Percentiles rank a stretch among this genome's conserved stretches.
These are phyloP conservation scores for Pisolithus albus DNA, from an alignment of 768 basidiomycete species.

Conservation along the genomic window DNA sequence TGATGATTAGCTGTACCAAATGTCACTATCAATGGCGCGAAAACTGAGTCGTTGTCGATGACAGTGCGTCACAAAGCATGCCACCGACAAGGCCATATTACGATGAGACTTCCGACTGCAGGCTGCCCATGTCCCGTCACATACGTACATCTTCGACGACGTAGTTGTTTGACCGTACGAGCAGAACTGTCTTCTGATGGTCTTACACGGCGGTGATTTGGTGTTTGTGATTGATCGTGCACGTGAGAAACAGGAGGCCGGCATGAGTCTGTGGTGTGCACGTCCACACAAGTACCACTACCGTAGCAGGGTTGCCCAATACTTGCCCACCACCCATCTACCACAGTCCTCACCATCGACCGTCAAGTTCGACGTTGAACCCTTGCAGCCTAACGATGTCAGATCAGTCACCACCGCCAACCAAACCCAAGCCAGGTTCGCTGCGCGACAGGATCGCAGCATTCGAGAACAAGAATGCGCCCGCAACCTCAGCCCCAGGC, in stretches of 20 bases:
- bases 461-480: conserved; percentile 57
- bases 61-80: too few relatives aligned
- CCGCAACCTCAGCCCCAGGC: conserved; percentile 6
- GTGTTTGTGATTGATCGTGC: background rate
- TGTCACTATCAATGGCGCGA: conserved; percentile 69
- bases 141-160: too few relatives aligned
- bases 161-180: too few relatives aligned
- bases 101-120: too few relatives aligned
- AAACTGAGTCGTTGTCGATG: conserved; percentile 32
- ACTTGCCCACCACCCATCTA: conserved; percentile 5
- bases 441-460: conserved; percentile 85
- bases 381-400: conserved; percentile 39
- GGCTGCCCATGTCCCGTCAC: too few relatives aligned
- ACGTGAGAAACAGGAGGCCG: conserved; percentile 18
- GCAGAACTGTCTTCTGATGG: too few relatives aligned
- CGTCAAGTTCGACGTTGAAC: background rate
- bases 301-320: too few relatives aligned
- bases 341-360: conserved; percentile 9
- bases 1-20: conserved; percentile 43
- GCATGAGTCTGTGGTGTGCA: conserved; percentile 9
- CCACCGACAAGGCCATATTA: too few relatives aligned
- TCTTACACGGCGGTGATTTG: too few relatives aligned
- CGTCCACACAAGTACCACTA: background rate
- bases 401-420: conserved; percentile 50
- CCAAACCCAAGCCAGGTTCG: conserved; percentile 60